Evolutionary conservation across 805 yeast genomes (phyloP), one percentile per base, ranked within the genome.

Genomic region (Teunomyces panamensis): DNA sequence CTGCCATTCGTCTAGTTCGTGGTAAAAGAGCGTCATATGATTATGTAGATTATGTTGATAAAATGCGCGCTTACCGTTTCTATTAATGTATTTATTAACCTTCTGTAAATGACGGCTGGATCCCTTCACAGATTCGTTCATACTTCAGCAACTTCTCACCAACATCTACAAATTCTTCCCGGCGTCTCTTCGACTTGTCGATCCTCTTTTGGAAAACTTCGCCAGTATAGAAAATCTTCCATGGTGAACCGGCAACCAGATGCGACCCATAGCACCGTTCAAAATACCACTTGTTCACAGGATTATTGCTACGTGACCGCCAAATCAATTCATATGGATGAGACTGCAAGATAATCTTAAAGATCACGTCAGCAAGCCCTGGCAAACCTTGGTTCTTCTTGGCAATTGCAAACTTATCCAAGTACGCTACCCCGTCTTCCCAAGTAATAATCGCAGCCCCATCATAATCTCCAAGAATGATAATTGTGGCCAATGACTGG

Each of bases 201-300:
- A 71, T 66, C 43, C 65, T 63, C 49, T 67, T 68, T 53, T 68
- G 58, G 51, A 68, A 73, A 1, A 69, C 54, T 26, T 69, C 74
- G 0, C 77, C 77, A 2, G 75, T 68, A 54, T 63, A 73, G 47
- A 69, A 73, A 2, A 70, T 55, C 50, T 69, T 71, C 77, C 77
- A 73, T 28, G 60, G 64, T 5, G 75, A 67, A 4, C 58, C 65
- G 0, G 64, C 59, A 8, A 54, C 49, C 29, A 68, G 64, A 36
- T 83, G 60, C 26, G 85, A 83, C 0, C 96, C 96, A 13, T 75
- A 69, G 35, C 96, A 85, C 52, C 99, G 74, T 60, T 94, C 97
- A 65, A 92, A 94, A 62, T 92, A 92, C 99, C 99, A 94, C 60
- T 90, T 90, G 70, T 94, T 94, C 6, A 94, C 97, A 0, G 97